Evolutionary conservation across 805 yeast genomes (phyloP), one percentile per base, ranked within the genome.

Genomic region (Nakazawaea wickerhamii): DNA sequence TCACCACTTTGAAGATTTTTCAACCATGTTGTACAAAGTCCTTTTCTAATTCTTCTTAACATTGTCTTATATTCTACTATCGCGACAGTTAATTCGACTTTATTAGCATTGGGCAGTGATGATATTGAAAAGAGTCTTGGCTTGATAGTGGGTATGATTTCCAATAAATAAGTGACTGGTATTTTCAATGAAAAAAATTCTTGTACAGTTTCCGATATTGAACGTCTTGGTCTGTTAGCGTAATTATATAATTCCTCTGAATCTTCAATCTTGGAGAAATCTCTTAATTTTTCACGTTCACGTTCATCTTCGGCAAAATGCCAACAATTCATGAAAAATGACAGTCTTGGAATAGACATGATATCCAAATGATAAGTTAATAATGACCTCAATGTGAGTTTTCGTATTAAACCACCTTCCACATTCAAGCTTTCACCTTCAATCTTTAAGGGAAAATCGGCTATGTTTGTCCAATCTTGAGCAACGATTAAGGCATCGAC

Each of bases 201-300:
- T 40, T 78, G 71, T 5, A 93, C 58, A 0, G 85, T 84, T 58
- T 93, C 99, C 18, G 89, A 56, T 4, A 90, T 73, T 38, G 95
- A 88, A 50, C 99, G 62, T 49, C 96, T 71, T 4, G 98, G 97
- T 46, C 98, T 67, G 56, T 88, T 85, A n/a, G 95, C 95, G 60
- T 93, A 93, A 59, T 91, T 81, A 58, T 79, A 91, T 35, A 90
- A 61, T 42, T 86, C 96, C 56, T 91, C 89, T 40, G 83, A 74
- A 39, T 85, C 88, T 34, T 82, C 82, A 38, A 80, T 69, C 8
- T 73, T 65, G 8, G 84, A 75, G 52, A 93, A 85, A 52, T 93
- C 96, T 39, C 65, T 64, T 36, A 93, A 67, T 53, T 87, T 85
- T 39, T 81, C 93, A 27, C 68, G 64, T 53, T 91, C 97, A 44